phyloP scores from a whole-genome alignment of 2,329 filamentous ascomycete genomes.

The Coleophoma crateriformis region DNA sequence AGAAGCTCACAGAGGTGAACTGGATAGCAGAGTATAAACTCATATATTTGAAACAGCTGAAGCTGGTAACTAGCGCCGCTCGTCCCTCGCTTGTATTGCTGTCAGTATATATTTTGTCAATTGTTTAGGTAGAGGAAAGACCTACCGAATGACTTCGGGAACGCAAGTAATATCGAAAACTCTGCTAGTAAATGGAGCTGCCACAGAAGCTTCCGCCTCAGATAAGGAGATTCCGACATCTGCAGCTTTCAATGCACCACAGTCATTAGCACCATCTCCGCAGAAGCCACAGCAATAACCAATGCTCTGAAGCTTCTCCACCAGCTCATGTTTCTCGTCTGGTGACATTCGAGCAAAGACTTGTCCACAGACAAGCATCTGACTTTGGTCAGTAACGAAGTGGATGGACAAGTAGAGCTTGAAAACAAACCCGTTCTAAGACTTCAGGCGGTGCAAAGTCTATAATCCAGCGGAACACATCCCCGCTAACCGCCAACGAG shows the following conservation, averaged over 20 bases:
- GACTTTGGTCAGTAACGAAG: constrained; percentile 11
- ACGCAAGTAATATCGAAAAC: constrained; percentile 97
- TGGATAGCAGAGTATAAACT: constrained; percentile 98
- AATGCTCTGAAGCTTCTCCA: constrained; percentile 94
- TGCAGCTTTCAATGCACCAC: constrained; percentile 90
- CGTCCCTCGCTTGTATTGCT: constrained; percentile 64
- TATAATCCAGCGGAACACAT: constrained; percentile 94
- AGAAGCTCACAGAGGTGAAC: constrained; percentile 93
- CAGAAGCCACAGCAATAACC: constrained; percentile 96
- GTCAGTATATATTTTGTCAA: no score
- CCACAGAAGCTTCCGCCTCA: constrained; percentile 94
- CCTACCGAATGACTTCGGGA: constrained; percentile 76
- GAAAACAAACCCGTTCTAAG: constrained; percentile 54
- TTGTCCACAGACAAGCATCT: constrained; percentile 88
- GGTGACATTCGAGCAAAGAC: constrained; percentile 98
- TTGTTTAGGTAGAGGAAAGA: constrained; percentile 1
- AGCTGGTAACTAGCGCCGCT: constrained; percentile 93
- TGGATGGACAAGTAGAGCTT: background rate
- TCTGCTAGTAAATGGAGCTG: constrained; percentile 93
- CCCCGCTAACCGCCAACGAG: constrained; percentile 82
- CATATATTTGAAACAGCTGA: constrained; percentile 99
- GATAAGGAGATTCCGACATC: constrained; percentile 97
- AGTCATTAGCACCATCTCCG: constrained; percentile 96
- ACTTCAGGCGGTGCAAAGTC: constrained; percentile 83
- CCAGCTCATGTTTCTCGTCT: constrained; percentile 95